Evolutionary conservation across 495 filamentous ascomycete species (phyloP), one percentile per base, ranked within the genome.

Genomic region (Tuber borchii): DNA sequence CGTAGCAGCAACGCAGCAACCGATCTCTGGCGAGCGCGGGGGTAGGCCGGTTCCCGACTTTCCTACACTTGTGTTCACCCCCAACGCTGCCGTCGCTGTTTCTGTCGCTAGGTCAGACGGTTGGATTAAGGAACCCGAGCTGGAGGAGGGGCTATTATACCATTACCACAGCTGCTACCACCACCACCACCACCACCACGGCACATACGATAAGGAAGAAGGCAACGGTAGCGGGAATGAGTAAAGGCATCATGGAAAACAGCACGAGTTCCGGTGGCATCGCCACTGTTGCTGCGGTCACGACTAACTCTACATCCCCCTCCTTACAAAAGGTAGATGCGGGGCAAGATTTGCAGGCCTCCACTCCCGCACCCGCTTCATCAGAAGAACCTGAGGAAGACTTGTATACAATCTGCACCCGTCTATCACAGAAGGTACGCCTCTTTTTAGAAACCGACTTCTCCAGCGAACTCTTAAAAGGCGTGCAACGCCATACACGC

Each of bases 401-500:
- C 20, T n/a, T 71, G 2, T 40, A 71, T 20, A 45, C 39, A 71
- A 83, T 92, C 56, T 92, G 92, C 85, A 86, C 85, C 71, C 83
- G 84, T 75, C 87, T 95, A 74, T 87, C 92, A 77, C 83, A 82
- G 37, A 89, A 90, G 78, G 87, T 97, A 71, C 85, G 88, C 40
- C 85, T 85, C 44, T 97, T 98, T 83, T 86, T 98, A 71, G 84
- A 85, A 71, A 86, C 88, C 80, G 83, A 89, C 75, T 85, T 88
- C 70, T 85, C 87, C 22, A 87, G 86, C 42, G 84, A 88, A 76
- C 85, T 90, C 31, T 84, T 95, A 78, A 85, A 86, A 79, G 85
- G 85, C 26, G 90, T 92, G 34, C 94, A 97, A 83, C 84, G 84
- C 69, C 93, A 95, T 86, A 91, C 90, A 69, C 86, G 89, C 69